These are phyloP conservation scores for Vanderwaltozyma tropicalis DNA, from an alignment of 805 yeast genomes.

Conservation along the genomic window DNA sequence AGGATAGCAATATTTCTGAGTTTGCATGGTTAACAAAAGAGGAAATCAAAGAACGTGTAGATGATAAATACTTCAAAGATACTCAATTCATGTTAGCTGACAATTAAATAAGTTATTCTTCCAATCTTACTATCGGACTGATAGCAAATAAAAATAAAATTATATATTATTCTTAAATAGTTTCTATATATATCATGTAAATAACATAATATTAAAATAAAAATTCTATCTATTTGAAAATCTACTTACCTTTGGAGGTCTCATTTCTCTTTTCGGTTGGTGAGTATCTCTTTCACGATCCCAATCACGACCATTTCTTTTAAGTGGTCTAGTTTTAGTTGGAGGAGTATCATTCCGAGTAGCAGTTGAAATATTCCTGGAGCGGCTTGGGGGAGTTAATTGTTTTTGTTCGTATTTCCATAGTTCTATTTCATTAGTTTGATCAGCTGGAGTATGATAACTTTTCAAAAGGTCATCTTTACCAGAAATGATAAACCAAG, in stretches of 20 bases:
- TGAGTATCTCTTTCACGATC: slow-evolving; percentile 4
- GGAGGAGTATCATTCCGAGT: too few relatives aligned
- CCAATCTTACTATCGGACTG: too few relatives aligned
- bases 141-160: too few relatives aligned
- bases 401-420: slow-evolving; percentile 14
- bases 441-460: slow-evolving; percentile 5
- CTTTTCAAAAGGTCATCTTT: slow-evolving; percentile 14
- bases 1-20: slow-evolving; percentile 32
- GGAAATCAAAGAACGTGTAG: slow-evolving; percentile 52
- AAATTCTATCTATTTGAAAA: not conserved
- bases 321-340: not conserved
- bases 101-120: slow-evolving; percentile 6
- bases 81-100: slow-evolving; percentile 34
- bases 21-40: slow-evolving; percentile 80
- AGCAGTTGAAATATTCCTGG: too few relatives aligned
- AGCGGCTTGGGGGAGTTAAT: too few relatives aligned
- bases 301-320: slow-evolving; percentile 3
- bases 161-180: not conserved
- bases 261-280: not conserved
- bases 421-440: slow-evolving; percentile 6
- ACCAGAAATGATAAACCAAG: slow-evolving; percentile 15
- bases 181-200: not conserved
- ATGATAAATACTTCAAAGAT: slow-evolving; percentile 43
- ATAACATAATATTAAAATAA: not conserved
- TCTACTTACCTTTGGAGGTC: not conserved